Percentiles rank a stretch among this genome's conserved stretches.
Evolutionary conservation across 176 grass and related monocot genomes (phyloP).

Genomic region (Echinochloa phyllopogon): DNA sequence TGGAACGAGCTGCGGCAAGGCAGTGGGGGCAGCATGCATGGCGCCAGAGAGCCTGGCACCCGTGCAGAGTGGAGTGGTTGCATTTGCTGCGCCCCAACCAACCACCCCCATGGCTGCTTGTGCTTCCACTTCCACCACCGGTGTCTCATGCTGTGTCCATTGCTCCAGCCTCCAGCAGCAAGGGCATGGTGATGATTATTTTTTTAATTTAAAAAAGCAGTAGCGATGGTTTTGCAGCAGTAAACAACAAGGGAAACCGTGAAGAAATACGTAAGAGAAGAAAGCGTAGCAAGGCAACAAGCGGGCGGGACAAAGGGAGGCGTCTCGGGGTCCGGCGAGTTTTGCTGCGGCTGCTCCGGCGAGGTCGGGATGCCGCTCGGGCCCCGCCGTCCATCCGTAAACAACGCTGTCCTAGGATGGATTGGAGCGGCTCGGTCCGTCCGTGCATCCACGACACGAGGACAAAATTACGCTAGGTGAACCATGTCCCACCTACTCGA

Average conservation of each 20-base stretch:
- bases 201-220: too few relatives aligned
- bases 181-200: neutral
- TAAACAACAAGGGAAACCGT: slow-evolving; percentile 20
- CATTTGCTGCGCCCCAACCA: slow-evolving; percentile 14
- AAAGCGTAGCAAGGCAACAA: slow-evolving; percentile 19
- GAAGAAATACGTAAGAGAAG: neutral
- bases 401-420: too few relatives aligned
- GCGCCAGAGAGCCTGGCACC: neutral
- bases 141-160: neutral
- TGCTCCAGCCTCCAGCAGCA: neutral
- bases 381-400: too few relatives aligned
- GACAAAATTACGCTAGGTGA: too few relatives aligned
- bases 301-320: slow-evolving; percentile 31
- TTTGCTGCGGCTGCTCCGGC: neutral
- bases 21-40: neutral
- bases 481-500: too few relatives aligned
- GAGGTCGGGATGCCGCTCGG: too few relatives aligned
- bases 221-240: slow-evolving; percentile 16
- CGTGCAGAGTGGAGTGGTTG: neutral
- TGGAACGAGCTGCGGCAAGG: too few relatives aligned
- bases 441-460: too few relatives aligned
- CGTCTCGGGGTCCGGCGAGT: neutral
- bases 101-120: neutral
- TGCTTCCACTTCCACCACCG: neutral
- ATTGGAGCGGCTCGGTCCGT: too few relatives aligned